Percentiles rank a stretch among this genome's conserved stretches.
phyloP scores from a whole-genome alignment of 805 yeast genomes.

The Lipomyces starkeyi region DNA sequence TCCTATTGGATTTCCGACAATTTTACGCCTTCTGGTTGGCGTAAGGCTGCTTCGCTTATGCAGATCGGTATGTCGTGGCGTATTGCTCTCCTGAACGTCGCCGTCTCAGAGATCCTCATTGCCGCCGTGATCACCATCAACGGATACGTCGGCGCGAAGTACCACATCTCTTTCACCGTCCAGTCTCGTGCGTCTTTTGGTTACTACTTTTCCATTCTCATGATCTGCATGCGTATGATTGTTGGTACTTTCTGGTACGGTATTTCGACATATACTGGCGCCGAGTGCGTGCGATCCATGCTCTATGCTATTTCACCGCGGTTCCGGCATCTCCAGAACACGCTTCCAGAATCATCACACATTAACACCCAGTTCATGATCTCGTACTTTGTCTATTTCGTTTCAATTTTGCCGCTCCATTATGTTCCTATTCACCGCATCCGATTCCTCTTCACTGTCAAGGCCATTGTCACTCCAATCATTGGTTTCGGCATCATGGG shows the following conservation, averaged over 20 bases:
- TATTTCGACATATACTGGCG: slow-evolving; percentile 85
- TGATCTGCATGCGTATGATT: slow-evolving; percentile 78
- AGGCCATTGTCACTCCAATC: slow-evolving; percentile 36
- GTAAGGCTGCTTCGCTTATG: slow-evolving; percentile 36
- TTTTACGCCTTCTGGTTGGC: slow-evolving; percentile 35
- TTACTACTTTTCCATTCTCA: slow-evolving; percentile 72
- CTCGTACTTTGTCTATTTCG: slow-evolving; percentile 40
- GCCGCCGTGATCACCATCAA: slow-evolving; percentile 70
- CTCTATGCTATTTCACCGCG: slow-evolving; percentile 71
- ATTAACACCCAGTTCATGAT: slow-evolving; percentile 40
- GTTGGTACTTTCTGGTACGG: slow-evolving; percentile 90
- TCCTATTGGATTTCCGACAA: slow-evolving; percentile 36
- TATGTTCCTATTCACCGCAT: slow-evolving; percentile 35
- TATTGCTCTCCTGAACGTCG: slow-evolving; percentile 30
- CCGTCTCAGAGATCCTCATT: slow-evolving; percentile 51
- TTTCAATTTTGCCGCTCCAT: slow-evolving; percentile 35
- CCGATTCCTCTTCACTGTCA: slow-evolving; percentile 36
- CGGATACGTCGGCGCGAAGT: slow-evolving; percentile 78
- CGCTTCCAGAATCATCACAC: slow-evolving; percentile 58
- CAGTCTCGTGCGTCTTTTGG: slow-evolving; percentile 84
- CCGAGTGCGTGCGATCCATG: slow-evolving; percentile 80
- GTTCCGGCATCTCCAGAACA: slow-evolving; percentile 51
- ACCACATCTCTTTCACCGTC: slow-evolving; percentile 86
- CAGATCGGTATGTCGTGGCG: slow-evolving; percentile 38
- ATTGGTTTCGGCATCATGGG: slow-evolving; percentile 37